Evolutionary conservation across 1,284 basidiomycete species (phyloP).

Genomic region (Ustilago sp.): DNA sequence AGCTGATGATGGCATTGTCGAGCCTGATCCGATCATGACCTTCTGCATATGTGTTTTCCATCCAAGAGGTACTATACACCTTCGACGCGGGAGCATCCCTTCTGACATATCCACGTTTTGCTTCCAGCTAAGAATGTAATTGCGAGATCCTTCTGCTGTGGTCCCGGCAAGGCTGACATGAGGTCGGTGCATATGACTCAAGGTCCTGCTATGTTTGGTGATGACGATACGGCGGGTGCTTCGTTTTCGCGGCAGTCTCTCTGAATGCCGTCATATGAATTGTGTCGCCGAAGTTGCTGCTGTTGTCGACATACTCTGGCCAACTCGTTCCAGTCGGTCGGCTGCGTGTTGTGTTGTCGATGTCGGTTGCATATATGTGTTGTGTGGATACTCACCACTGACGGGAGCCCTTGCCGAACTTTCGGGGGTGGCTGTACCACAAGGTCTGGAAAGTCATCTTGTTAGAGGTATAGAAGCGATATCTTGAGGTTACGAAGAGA

Average conservation of each 20-base stretch:
- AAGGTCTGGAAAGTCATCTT: conserved; percentile 68
- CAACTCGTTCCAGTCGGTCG: neutral
- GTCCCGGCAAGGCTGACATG: neutral
- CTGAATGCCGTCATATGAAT: neutral
- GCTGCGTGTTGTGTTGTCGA: conserved; percentile 11
- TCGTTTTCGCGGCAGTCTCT: neutral
- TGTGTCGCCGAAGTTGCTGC: neutral
- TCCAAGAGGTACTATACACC: no score
- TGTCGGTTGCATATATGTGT: neutral
- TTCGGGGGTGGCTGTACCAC: conserved; percentile 67
- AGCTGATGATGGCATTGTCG: neutral
- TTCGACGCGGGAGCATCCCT: no score
- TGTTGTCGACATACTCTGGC: conserved; percentile 9
- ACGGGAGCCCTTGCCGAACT: conserved; percentile 68
- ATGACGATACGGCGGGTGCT: neutral
- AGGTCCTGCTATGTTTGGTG: neutral
- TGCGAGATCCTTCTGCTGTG: neutral
- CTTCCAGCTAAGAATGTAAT: no score
- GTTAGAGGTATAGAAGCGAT: conserved; percentile 46
- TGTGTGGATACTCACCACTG: conserved; percentile 61
- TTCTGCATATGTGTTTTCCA: neutral
- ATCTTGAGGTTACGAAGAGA: conserved; percentile 42
- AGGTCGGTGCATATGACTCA: neutral
- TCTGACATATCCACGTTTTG: neutral
- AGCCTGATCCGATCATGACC: neutral